Evolutionary conservation across 768 basidiomycete genomes (phyloP), one percentile per base, ranked within the genome.

Genomic region (Hygrophorus pudorinus): DNA sequence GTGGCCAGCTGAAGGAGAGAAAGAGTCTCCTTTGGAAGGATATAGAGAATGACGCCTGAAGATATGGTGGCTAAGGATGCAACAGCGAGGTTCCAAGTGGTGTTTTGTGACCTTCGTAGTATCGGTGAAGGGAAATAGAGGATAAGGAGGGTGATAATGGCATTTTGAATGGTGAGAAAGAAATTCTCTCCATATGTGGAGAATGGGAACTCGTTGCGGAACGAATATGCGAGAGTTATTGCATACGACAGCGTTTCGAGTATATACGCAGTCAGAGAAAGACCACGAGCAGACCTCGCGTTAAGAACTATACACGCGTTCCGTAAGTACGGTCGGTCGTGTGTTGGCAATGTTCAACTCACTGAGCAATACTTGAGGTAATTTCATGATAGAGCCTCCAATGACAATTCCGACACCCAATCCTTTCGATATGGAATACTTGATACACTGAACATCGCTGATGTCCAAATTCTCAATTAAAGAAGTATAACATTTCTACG

Each of bases 101-200:
- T 65, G 54, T 38, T 58, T 52, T 42, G 53, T 4, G 49, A 48
- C 8, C 21, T n/a, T 20, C 45, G 41, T 35, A 44, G 40, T 7
- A 42, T 34, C 4, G 46, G 30, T 9, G 48, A 39, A 4, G 37
- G 49, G 56, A 85, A 82, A 60, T 67, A 66, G 40, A 92, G 72
- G 62, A 94, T 94, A 53, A 93, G 78, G 56, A 91, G 71, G 12
- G 89, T 90, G 59, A 97, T 90, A 65, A 86, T 48, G 53, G 83
- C 69, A 67, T 94, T 91, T 63, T 94, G 91, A 47, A 91, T 56
- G 24, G 88, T 81, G 39, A 98, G 74, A 77, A 97, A 97, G 45
- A 92, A 60, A 68, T 94, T 97, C 64, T 99, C 96, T 56, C 96
- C 96, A 48, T 97, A 99, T 0, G 96, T 97, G 14, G 88, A 90